Conservation (phyloP, 2,329 filamentous ascomycete genomes). For the Exophiala oligosperma region DNA sequence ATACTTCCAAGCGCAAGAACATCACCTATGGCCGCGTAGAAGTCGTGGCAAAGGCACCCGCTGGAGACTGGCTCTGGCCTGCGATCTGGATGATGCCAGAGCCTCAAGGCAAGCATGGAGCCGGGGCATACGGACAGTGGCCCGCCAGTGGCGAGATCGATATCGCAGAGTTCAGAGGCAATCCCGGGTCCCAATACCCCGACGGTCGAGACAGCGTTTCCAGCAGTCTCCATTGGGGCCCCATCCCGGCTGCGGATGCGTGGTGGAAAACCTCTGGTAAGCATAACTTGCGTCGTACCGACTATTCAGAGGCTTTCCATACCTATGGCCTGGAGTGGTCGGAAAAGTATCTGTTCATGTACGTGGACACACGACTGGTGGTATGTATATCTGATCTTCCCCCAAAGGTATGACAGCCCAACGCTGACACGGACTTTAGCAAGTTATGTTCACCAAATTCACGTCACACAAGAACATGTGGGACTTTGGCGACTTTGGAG, state of each 20-base stretch:
- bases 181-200: constrained; percentile 40
- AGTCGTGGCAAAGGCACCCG: constrained; percentile 55
- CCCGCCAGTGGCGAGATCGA: constrained; percentile 57
- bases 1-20: constrained; percentile 48
- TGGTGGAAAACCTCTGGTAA: constrained; percentile 34
- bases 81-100: constrained; percentile 55
- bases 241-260: constrained; percentile 28
- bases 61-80: constrained; percentile 59
- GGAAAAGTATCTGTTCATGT: constrained; percentile 55
- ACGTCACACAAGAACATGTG: constrained; percentile 33
- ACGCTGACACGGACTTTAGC: constrained; percentile 32
- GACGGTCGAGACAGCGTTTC: constrained; percentile 46
- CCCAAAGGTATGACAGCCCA: constrained; percentile 38
- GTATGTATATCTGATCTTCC: constrained; percentile 49
- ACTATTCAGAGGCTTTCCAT: constrained; percentile 41
- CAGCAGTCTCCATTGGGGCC: constrained; percentile 53
- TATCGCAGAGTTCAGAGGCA: constrained; percentile 53
- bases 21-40: constrained; percentile 56
- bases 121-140: constrained; percentile 52
- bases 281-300: constrained; percentile 32
- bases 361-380: constrained; percentile 45
- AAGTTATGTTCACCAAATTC: constrained; percentile 33
- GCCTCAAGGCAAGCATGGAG: constrained; percentile 9
- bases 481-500: constrained; percentile 43
- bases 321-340: constrained; percentile 57